These are phyloP conservation scores for Syzygium malaccense DNA, from an alignment of 441 rosid genomes.

Conservation along the genomic window DNA sequence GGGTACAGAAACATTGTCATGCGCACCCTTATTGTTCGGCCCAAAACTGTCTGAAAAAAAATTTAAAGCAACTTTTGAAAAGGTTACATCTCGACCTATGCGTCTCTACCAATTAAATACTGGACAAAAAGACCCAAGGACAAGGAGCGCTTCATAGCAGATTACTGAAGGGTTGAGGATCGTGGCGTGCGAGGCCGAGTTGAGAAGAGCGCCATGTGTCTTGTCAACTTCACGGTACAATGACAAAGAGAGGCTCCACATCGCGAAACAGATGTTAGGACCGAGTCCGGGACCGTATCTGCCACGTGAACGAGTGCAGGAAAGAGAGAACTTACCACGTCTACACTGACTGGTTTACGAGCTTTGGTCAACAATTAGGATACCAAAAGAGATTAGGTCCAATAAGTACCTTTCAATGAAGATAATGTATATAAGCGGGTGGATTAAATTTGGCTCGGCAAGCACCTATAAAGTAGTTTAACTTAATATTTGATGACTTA, in stretches of 20 bases:
- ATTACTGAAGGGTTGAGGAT: background rate
- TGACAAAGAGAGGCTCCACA: conserved; percentile 72
- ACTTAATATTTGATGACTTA: no score
- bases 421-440: no score
- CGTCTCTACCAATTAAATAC: background rate
- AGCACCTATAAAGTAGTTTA: no score
- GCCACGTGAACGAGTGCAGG: background rate
- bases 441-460: no score
- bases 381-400: no score
- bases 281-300: background rate
- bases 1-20: no score
- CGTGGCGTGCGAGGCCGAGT: no score
- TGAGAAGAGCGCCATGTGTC: no score
- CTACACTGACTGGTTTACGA: conserved; percentile 76
- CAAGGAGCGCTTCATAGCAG: background rate
- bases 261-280: background rate
- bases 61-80: background rate
- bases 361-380: no score
- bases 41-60: background rate
- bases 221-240: conserved; percentile 38
- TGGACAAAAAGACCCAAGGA: background rate
- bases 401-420: no score
- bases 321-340: conserved; percentile 36
- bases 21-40: background rate
- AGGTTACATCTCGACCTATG: background rate